These are phyloP conservation scores for Acanthamoeba sp. DNA, from an alignment of 208 protist genomes.

Conservation along the genomic window DNA sequence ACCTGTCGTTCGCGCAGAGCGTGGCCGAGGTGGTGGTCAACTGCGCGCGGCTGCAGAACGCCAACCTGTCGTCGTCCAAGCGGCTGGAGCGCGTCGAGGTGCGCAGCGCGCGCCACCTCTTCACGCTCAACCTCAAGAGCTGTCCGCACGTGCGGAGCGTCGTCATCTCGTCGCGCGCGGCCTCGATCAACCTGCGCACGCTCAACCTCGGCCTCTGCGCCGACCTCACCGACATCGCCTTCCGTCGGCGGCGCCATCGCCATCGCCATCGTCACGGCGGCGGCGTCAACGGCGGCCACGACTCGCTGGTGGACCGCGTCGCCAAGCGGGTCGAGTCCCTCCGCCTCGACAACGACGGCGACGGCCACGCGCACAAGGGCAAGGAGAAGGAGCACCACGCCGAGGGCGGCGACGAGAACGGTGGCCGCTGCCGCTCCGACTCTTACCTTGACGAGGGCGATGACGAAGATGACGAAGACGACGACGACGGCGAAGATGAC, in stretches of 20 bases:
- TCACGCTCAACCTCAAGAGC: background rate
- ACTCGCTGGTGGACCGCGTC: background rate
- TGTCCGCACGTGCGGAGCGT: background rate
- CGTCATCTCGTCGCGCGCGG: constrained; percentile 2
- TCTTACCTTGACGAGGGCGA: background rate
- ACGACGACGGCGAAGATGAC: background rate
- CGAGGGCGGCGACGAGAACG: background rate
- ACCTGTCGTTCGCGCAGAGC: constrained; percentile 25
- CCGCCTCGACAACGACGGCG: background rate
- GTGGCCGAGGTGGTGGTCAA: background rate
- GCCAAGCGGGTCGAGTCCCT: background rate
- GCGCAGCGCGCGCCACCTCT: background rate
- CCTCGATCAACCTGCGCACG: background rate
- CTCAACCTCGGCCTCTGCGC: background rate
- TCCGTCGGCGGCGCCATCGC: background rate
- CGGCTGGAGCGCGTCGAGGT: constrained; percentile 54
- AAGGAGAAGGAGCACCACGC: background rate
- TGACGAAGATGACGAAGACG: background rate
- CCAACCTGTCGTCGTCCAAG: constrained; percentile 24
- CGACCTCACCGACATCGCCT: constrained; percentile 4
- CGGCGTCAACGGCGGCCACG: background rate
- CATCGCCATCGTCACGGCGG: background rate
- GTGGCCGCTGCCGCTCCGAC: background rate
- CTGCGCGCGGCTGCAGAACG: background rate
- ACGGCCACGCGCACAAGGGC: background rate